These are phyloP conservation scores for Debaryomyces sp. DNA, from an alignment of 1,139 yeast species.

Conservation along the genomic window DNA sequence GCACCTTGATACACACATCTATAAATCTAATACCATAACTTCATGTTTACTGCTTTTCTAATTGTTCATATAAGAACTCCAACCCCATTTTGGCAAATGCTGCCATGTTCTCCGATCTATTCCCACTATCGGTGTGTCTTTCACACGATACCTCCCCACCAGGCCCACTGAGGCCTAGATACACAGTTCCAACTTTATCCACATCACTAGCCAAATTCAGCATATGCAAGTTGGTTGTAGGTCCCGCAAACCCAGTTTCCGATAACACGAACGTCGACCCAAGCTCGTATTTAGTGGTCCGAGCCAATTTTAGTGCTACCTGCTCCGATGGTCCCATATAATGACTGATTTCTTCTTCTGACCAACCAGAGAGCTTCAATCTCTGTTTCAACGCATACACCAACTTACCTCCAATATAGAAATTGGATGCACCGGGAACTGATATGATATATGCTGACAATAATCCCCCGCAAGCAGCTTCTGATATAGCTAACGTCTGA, in stretches of 20 bases:
- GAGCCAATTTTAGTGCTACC: conserved; percentile 74
- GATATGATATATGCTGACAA: conserved; percentile 78
- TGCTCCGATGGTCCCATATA: conserved; percentile 83
- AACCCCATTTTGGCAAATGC: conserved; percentile 71
- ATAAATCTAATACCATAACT: background rate
- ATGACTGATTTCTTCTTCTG: conserved; percentile 62
- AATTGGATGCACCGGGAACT: conserved; percentile 82
- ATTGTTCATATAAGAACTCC: conserved; percentile 54
- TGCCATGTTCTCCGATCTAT: conserved; percentile 71
- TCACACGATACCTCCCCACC: conserved; percentile 53
- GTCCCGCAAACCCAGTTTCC: conserved; percentile 90
- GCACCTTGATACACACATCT: background rate
- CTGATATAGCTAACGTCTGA: conserved; percentile 77
- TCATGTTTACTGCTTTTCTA: conserved; percentile 16
- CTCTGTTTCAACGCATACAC: conserved; percentile 78
- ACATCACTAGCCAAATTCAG: conserved; percentile 18
- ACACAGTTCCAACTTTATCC: conserved; percentile 64
- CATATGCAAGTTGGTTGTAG: conserved; percentile 52
- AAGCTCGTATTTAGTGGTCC: conserved; percentile 76
- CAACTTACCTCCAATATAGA: conserved; percentile 82
- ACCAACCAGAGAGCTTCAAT: conserved; percentile 78
- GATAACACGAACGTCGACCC: conserved; percentile 82
- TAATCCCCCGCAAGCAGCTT: conserved; percentile 90
- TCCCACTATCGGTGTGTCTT: conserved; percentile 47
- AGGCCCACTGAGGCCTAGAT: conserved; percentile 73